Conservation (phyloP, 345 rosid genomes). For the Arabis alpina region DNA sequence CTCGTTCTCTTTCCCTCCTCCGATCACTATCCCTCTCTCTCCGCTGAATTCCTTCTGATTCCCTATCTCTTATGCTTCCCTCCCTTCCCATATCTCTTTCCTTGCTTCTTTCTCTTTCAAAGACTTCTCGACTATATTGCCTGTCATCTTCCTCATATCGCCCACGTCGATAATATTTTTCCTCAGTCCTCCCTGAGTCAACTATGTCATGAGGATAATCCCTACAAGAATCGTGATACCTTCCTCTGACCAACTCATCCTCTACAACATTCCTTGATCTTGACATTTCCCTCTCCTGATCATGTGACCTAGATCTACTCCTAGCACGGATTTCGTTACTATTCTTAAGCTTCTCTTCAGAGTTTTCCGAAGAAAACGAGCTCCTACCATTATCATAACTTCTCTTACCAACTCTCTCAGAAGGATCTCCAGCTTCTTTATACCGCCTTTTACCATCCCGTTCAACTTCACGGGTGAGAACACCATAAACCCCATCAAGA, state of each 20-base stretch:
- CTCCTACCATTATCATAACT: constrained; percentile 47
- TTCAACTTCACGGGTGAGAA: constrained; percentile 36
- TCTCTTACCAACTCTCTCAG: constrained; percentile 50
- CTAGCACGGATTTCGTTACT: constrained; percentile 45
- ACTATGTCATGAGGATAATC: constrained; percentile 47
- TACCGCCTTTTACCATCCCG: constrained; percentile 37
- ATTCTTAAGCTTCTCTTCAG: constrained; percentile 42
- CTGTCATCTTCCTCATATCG: constrained; percentile 50
- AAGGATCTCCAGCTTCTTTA: constrained; percentile 39
- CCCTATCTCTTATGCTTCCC: constrained; percentile 46
- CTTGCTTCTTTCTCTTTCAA: constrained; percentile 47
- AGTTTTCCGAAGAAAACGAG: constrained; percentile 48
- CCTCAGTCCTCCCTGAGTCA: constrained; percentile 50
- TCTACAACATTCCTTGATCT: constrained; percentile 49
- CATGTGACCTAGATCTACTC: constrained; percentile 57
- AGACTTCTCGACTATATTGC: constrained; percentile 46
- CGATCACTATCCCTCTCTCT: constrained; percentile 46
- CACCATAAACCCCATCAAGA: constrained; percentile 40
- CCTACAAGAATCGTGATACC: constrained; percentile 39
- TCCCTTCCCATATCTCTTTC: constrained; percentile 45
- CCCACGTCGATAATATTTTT: constrained; percentile 50
- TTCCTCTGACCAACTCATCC: constrained; percentile 53
- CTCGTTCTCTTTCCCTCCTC: constrained; percentile 53
- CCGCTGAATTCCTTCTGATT: constrained; percentile 49
- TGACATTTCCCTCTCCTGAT: constrained; percentile 60